A percentile compares a stretch with the other conserved stretches of the same genome.
Evolutionary conservation across 345 rosid genomes (phyloP).

Genomic region (Alliaria petiolata): DNA sequence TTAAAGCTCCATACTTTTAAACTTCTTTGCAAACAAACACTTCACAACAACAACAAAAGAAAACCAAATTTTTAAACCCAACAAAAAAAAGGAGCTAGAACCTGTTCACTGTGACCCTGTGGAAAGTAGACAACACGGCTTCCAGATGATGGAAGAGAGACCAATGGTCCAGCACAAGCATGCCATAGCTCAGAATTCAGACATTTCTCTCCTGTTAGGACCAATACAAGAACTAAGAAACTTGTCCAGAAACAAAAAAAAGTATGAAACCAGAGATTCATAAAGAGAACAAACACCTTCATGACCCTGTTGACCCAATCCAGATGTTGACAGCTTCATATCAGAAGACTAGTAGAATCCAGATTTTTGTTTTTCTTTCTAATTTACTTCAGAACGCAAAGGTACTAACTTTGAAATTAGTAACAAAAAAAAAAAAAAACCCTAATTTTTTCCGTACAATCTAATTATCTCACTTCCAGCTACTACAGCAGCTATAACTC

Average conservation of each 20-base stretch:
- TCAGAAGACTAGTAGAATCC: constrained; percentile 1
- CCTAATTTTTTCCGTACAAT: constrained; percentile 34
- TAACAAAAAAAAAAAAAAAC: not conserved
- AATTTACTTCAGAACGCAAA: not conserved
- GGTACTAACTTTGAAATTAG: not conserved
- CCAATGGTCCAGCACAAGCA: constrained; percentile 66
- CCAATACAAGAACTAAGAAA: not conserved
- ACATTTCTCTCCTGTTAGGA: constrained; percentile 46
- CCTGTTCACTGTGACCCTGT: constrained; percentile 66
- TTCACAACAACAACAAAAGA: not conserved
- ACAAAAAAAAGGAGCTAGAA: not conserved
- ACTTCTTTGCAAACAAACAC: not conserved
- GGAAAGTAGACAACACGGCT: constrained; percentile 56
- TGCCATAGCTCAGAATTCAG: constrained; percentile 69
- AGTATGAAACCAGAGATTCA: not conserved
- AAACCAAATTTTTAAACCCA: not conserved
- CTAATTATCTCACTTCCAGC: constrained; percentile 26
- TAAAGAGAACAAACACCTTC: constrained; percentile 37
- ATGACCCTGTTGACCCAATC: constrained; percentile 49
- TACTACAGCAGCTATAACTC: constrained; percentile 34
- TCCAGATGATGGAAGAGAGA: constrained; percentile 51
- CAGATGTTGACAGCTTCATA: constrained; percentile 60
- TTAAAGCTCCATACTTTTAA: constrained; percentile 20
- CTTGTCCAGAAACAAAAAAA: not conserved
- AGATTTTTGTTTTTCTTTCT: not conserved